These are phyloP conservation scores for Boletus edulis DNA, from an alignment of 768 basidiomycete species.

Conservation along the genomic window DNA sequence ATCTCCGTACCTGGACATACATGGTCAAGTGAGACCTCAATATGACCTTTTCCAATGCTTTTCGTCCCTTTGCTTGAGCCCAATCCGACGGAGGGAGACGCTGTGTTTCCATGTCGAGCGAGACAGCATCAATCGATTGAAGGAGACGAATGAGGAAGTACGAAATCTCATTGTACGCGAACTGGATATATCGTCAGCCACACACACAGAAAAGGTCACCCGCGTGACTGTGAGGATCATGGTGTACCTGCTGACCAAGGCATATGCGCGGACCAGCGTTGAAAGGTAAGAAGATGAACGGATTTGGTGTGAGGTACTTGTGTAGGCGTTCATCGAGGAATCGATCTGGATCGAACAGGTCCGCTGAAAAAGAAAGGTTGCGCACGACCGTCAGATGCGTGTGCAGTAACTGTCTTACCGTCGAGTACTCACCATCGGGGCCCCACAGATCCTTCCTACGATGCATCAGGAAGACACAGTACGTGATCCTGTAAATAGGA, in stretches of 20 bases:
- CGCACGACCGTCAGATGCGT: too few relatives aligned
- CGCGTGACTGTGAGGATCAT: slow-evolving; percentile 39
- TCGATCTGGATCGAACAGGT: slow-evolving; percentile 60
- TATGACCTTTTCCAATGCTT: slow-evolving; percentile 40
- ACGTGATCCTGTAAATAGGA: slow-evolving; percentile 7
- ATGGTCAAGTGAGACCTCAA: slow-evolving; percentile 40
- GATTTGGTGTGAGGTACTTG: slow-evolving; percentile 54
- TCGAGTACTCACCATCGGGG: slow-evolving; percentile 29
- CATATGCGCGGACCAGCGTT: slow-evolving; percentile 68
- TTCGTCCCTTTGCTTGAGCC: slow-evolving; percentile 32
- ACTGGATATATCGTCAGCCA: slow-evolving; percentile 26
- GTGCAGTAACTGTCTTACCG: too few relatives aligned
- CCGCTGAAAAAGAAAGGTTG: slow-evolving; percentile 8
- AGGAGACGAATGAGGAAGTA: slow-evolving; percentile 53
- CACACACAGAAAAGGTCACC: background rate
- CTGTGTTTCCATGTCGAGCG: slow-evolving; percentile 38
- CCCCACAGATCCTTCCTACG: slow-evolving; percentile 39
- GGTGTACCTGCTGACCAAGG: slow-evolving; percentile 49
- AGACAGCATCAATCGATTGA: slow-evolving; percentile 45
- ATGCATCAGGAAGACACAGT: slow-evolving; percentile 34
- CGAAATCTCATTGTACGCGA: slow-evolving; percentile 54
- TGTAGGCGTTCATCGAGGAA: slow-evolving; percentile 58
- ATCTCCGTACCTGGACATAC: slow-evolving; percentile 37
- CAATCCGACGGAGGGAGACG: slow-evolving; percentile 33
- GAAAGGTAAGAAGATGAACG: slow-evolving; percentile 69